Evolutionary conservation across 495 filamentous ascomycete species (phyloP), one percentile per base, ranked within the genome.

Genomic region (Neurospora sp.): DNA sequence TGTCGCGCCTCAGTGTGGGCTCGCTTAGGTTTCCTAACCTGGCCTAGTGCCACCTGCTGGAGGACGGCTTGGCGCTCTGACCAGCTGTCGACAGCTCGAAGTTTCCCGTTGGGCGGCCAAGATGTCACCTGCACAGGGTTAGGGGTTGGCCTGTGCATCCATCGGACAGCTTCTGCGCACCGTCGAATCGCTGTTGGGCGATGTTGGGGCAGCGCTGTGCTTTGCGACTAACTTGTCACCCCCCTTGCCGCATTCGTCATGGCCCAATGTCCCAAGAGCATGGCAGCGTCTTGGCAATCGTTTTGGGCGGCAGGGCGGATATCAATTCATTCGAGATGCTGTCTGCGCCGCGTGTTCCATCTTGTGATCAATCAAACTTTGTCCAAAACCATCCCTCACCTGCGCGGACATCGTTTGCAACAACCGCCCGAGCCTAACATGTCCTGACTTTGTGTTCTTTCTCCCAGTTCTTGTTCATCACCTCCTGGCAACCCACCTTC

Each of bases 1-100:
- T 79, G 78, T 76, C 75, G 71, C 70, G 74, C 69, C 70, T 68
- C 71, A 76, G 77, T 84, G 83, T 83, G 84, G 76, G 78, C 79
- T 85, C 83, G 84, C 81, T 77, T 83, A 83, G 80, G 69, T 79
- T 72, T 69, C 82, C 72, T 7, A 44, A 78, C 81, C 37, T 8
- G 76, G 79, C 42, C 72, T 83, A 82, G 79, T 42, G 71, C 39
- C 18, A 27, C 10, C 39, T 42, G 39, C 2, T 12, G 4, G 2
- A 39, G 27, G 1, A 31, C 14, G 14, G 22, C 53, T 65, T 65
- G 53, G 53, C 53, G 27, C 53, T 18, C 3, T 35, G 6, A 16
- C 53, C 53, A 65, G 53, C 53, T 65, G 53, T 8, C 7, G 14
- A 3, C 53, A 65, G 53, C 53, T 65, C 27, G 12, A 61, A 5